Evolutionary conservation across 768 basidiomycete genomes (phyloP), one percentile per base, ranked within the genome.

Genomic region (Boletus pseudo-olivaceus): DNA sequence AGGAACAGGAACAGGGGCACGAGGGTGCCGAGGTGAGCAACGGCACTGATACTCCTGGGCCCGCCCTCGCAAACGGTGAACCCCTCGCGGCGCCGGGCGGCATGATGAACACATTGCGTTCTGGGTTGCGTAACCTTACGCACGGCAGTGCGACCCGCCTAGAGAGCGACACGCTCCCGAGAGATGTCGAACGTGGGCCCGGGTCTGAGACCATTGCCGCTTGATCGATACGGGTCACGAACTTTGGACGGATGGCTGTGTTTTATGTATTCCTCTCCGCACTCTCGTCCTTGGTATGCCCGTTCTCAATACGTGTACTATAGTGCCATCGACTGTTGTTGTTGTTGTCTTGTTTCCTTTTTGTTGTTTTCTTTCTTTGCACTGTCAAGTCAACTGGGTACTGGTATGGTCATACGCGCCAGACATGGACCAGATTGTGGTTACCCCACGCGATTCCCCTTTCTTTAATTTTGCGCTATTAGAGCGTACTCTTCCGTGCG

Each of bases 111-210:
- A 44, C 61, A 2, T 30, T 71, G 5, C 69, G 69, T 38, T 63
- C 69, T 5, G 58, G 62, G 40, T 45, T 71, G 29, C 69, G 71
- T 26, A 71, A 51, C 32, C 54, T 71, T 15, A 35, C 62, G 7
- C 53, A 58, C 4, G 48, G 60, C 6, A 53, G 43, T 39, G 12
- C 57, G 30, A 35, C 52, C 3, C 67, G 64, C 32, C 17, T 41
- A 14, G 68, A 72, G 30, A 49, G 51, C 15, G 63, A 63, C 14
- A 58, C 58, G 1, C 73, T 76, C 7, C 62, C 70, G 2, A 58
- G 67, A 19, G 68, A 71, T 29, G 57, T 63, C 11, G 67, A 68
- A 32, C 70, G 61, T 19, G 68, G 63, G 6, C n/a, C 53, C 5
- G 61, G 45, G 4, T 14, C 56, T 1, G 62, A 58, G 41, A 30